Conservation (phyloP, 768 basidiomycete genomes). For the Phylloporus arenicola region DNA sequence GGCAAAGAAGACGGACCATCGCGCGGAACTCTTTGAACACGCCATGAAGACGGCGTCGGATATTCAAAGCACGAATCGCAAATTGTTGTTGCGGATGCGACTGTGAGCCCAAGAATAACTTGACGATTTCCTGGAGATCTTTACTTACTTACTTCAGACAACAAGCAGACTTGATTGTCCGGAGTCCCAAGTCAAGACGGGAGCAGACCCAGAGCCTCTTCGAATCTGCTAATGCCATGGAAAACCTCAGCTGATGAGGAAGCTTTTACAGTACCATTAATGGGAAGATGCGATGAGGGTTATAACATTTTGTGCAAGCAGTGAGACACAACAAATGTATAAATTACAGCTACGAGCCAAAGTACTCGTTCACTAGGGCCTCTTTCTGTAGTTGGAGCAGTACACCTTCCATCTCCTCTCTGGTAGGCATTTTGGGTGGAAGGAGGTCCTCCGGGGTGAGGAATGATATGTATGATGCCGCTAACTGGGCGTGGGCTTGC, state of each 20-base stretch:
- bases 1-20: slow-evolving; percentile 74
- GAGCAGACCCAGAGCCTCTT: slow-evolving; percentile 16
- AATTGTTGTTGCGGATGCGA: slow-evolving; percentile 76
- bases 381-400: slow-evolving; percentile 74
- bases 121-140: not conserved
- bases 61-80: slow-evolving; percentile 69
- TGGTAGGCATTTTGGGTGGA: slow-evolving; percentile 69
- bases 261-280: not conserved
- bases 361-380: slow-evolving; percentile 76
- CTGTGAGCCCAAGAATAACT: slow-evolving; percentile 47
- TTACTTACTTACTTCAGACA: slow-evolving; percentile 43
- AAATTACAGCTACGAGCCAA: slow-evolving; percentile 32
- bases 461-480: slow-evolving; percentile 68
- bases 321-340: slow-evolving; percentile 9
- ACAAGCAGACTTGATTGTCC: slow-evolving; percentile 75
- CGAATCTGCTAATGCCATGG: slow-evolving; percentile 17
- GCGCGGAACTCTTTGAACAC: slow-evolving; percentile 68
- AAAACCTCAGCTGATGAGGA: slow-evolving; percentile 10
- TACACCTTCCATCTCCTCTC: slow-evolving; percentile 73
- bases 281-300: not conserved
- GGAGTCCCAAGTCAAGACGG: slow-evolving; percentile 45
- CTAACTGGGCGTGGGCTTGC: slow-evolving; percentile 44
- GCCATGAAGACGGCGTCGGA: slow-evolving; percentile 70
- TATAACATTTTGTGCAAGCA: not conserved
- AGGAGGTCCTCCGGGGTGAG: slow-evolving; percentile 67